These are phyloP conservation scores for Bidens hawaiensis DNA, from an alignment of 140 eudicot genomes.

Conservation along the genomic window DNA sequence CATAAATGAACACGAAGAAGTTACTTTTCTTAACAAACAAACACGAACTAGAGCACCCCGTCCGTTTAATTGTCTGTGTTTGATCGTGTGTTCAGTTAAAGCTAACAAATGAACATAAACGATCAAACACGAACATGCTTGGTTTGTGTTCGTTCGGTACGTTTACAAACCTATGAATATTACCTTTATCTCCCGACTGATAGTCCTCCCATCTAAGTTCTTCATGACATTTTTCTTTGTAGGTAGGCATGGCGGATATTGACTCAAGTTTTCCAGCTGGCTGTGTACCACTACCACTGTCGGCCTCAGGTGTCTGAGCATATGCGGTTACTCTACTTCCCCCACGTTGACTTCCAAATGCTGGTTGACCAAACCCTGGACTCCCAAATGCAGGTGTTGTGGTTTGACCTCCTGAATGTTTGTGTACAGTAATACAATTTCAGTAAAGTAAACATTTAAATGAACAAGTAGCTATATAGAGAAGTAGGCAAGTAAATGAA, in stretches of 20 bases:
- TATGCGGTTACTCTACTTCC: slow-evolving; percentile 82
- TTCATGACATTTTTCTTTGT: slow-evolving; percentile 87
- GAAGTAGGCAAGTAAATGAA: too few species aligned
- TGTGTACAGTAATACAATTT: not conserved
- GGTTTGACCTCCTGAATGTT: slow-evolving; percentile 61
- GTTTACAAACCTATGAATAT: too few species aligned
- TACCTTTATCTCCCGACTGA: slow-evolving; percentile 90
- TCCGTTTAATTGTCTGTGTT: too few species aligned
- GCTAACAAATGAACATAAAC: too few species aligned
- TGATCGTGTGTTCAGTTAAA: too few species aligned
- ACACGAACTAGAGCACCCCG: too few species aligned
- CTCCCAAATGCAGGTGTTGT: slow-evolving; percentile 61
- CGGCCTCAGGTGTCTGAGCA: slow-evolving; percentile 61
- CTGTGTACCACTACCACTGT: slow-evolving; percentile 45
- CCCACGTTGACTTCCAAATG: slow-evolving; percentile 64
- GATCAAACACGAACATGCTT: too few species aligned
- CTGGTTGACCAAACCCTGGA: slow-evolving; percentile 58
- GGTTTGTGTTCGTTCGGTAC: too few species aligned
- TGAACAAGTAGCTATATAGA: not conserved
- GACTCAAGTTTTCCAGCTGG: slow-evolving; percentile 72
- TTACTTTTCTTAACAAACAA: too few species aligned
- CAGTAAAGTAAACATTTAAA: slow-evolving; percentile 7
- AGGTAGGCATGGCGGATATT: slow-evolving; percentile 84
- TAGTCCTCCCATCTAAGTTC: slow-evolving; percentile 96
- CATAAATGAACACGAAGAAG: too few species aligned